Percentiles rank a stretch among this genome's conserved stretches.
phyloP scores from a whole-genome alignment of 768 basidiomycete species.

The Daedaleopsis nitida region DNA sequence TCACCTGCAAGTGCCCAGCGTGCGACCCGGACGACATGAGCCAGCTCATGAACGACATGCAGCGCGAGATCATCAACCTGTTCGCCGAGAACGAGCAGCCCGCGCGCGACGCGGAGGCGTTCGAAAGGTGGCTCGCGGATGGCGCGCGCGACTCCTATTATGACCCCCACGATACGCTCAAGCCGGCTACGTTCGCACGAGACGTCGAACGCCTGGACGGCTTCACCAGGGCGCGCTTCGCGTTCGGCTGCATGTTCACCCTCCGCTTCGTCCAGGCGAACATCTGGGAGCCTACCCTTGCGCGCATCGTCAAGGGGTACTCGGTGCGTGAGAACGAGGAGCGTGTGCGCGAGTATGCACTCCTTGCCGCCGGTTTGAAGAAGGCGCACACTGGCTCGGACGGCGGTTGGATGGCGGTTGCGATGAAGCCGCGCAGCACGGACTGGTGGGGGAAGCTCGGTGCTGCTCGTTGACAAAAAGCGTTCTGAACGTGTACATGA shows the following conservation, averaged over 20 bases:
- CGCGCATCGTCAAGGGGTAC: not conserved
- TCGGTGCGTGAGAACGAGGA: constrained; percentile 1
- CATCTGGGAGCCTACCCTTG: too few species aligned
- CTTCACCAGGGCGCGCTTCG: too few species aligned
- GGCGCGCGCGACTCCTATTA: not conserved
- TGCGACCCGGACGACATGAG: not conserved
- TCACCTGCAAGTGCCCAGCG: not conserved
- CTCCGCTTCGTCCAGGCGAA: too few species aligned
- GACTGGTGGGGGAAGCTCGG: not conserved
- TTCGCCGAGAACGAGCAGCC: not conserved
- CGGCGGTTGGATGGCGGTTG: not conserved
- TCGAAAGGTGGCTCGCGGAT: too few species aligned
- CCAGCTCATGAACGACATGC: not conserved
- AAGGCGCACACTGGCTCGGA: not conserved
- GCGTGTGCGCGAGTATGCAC: not conserved
- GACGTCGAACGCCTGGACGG: too few species aligned
- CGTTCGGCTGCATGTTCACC: too few species aligned
- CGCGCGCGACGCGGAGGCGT: too few species aligned
- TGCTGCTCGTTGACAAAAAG: too few species aligned
- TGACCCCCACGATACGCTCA: not conserved
- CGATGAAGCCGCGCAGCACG: not conserved
- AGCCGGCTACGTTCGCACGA: not conserved
- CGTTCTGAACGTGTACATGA: too few species aligned
- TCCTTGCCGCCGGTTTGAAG: not conserved
- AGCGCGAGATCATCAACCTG: too few species aligned